These are phyloP conservation scores for Malbranchea cinnamomea DNA, from an alignment of 2,329 filamentous ascomycete species.

Conservation along the genomic window DNA sequence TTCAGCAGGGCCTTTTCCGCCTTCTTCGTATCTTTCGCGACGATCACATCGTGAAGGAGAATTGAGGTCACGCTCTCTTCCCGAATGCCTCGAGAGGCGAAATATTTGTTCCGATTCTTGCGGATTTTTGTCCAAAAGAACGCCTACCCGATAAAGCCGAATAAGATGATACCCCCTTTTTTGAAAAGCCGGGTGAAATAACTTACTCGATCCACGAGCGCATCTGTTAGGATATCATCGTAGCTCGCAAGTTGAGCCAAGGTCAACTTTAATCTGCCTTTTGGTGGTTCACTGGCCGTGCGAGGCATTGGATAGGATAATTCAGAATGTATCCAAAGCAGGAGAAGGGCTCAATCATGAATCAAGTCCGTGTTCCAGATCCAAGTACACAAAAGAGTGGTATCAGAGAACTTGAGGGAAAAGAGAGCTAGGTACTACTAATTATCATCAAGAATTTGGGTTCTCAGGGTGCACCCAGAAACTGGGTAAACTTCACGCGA, in stretches of 20 bases:
- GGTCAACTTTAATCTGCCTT: constrained; percentile 65
- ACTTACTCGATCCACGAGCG: constrained; percentile 84
- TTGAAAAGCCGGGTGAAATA: constrained; percentile 3
- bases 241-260: constrained; percentile 79
- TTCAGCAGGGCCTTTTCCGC: constrained; percentile 61
- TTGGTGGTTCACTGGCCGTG: too few relatives aligned
- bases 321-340: too few relatives aligned
- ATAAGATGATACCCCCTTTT: constrained; percentile 1
- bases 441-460: too few relatives aligned
- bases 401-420: too few relatives aligned
- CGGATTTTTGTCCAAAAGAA: constrained; percentile 95
- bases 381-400: too few relatives aligned
- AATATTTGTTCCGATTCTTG: constrained; percentile 81
- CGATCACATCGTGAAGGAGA: constrained; percentile 50
- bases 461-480: too few relatives aligned
- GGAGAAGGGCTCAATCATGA: too few relatives aligned
- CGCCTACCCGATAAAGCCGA: constrained; percentile 41
- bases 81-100: constrained; percentile 63
- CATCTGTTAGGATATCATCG: constrained; percentile 91
- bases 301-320: too few relatives aligned
- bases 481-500: too few relatives aligned
- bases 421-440: too few relatives aligned
- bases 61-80: constrained; percentile 47
- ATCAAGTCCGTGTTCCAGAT: too few relatives aligned
- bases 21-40: constrained; percentile 53